phyloP scores from a whole-genome alignment of 352 stramenopile species.

The Pilasporangium apinafurcum region DNA sequence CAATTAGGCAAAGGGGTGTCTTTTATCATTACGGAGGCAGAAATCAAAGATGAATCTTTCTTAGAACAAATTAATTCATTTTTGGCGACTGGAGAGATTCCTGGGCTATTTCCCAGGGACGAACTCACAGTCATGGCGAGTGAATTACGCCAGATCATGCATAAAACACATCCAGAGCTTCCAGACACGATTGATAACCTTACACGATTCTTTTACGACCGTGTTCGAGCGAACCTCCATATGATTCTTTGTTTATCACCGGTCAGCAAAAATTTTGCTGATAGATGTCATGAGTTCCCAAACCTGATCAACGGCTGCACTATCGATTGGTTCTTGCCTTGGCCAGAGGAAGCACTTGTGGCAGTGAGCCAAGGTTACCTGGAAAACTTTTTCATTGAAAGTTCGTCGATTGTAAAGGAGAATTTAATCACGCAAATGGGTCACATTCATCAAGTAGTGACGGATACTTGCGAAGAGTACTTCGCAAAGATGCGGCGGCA shows the following conservation, averaged over 20 bases:
- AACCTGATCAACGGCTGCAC: conserved; percentile 84
- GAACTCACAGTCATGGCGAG: conserved; percentile 82
- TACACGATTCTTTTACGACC: conserved; percentile 81
- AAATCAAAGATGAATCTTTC: conserved; percentile 90
- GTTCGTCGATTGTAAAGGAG: conserved; percentile 45
- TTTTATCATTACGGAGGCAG: conserved; percentile 84
- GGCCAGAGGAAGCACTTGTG: conserved; percentile 82
- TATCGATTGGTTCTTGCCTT: conserved; percentile 89
- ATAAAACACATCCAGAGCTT: conserved; percentile 58
- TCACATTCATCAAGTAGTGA: conserved; percentile 63
- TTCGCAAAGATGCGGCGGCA: conserved; percentile 70
- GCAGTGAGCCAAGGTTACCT: conserved; percentile 81
- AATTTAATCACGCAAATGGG: conserved; percentile 69
- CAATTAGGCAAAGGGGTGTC: conserved; percentile 73
- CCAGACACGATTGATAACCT: conserved; percentile 80
- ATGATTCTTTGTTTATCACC: conserved; percentile 86
- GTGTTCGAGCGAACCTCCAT: conserved; percentile 80
- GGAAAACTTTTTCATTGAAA: conserved; percentile 59
- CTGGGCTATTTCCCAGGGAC: conserved; percentile 85
- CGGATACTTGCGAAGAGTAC: conserved; percentile 62
- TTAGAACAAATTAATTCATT: conserved; percentile 87
- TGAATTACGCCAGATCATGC: conserved; percentile 67
- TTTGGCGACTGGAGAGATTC: conserved; percentile 80
- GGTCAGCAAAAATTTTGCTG: conserved; percentile 68
- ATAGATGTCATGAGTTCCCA: conserved; percentile 84